A percentile compares a stretch with the other conserved stretches of the same genome.
These are phyloP conservation scores for Leccinum variabile DNA, from an alignment of 1,284 basidiomycete genomes.

Conservation along the genomic window DNA sequence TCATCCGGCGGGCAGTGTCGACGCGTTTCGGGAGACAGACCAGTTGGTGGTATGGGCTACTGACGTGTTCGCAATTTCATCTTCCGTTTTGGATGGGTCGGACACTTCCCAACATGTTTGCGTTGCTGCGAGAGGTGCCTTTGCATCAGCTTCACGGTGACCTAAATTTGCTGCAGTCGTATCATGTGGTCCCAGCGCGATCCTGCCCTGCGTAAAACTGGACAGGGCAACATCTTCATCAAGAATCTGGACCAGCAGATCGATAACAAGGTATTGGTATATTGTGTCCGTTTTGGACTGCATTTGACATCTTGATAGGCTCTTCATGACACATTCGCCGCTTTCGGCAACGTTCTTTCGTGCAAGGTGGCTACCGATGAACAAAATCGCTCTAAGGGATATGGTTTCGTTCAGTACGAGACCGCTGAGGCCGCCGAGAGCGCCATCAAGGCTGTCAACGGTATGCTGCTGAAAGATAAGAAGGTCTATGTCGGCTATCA, in stretches of 20 bases:
- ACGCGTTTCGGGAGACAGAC: constrained; percentile 62
- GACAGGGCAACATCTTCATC: constrained; percentile 99
- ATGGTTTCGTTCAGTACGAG: constrained; percentile 99
- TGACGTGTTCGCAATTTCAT: constrained; percentile 87
- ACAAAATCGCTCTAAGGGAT: constrained; percentile 90
- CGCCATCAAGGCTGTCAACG: constrained; percentile 98
- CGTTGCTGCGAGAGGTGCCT: constrained; percentile 50
- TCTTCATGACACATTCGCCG: constrained; percentile 98
- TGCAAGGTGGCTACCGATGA: constrained; percentile 99
- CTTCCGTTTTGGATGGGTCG: constrained; percentile 90
- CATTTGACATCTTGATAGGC: constrained; percentile 51
- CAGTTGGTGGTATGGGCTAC: constrained; percentile 60
- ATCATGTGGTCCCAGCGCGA: constrained; percentile 99
- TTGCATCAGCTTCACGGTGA: not conserved
- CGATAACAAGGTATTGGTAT: constrained; percentile 86
- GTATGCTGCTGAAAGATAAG: constrained; percentile 99
- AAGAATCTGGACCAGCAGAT: constrained; percentile 99
- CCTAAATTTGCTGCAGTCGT: constrained; percentile 54
- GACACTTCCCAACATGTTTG: constrained; percentile 94
- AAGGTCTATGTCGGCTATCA: constrained; percentile 99
- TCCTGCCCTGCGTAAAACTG: constrained; percentile 98
- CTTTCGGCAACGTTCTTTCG: constrained; percentile 97
- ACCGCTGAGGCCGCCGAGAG: constrained; percentile 95
- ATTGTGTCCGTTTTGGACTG: not conserved
- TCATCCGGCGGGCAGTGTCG: constrained; percentile 63